Conservation (phyloP, 768 basidiomycete genomes). For the Amanita jacksonii region DNA sequence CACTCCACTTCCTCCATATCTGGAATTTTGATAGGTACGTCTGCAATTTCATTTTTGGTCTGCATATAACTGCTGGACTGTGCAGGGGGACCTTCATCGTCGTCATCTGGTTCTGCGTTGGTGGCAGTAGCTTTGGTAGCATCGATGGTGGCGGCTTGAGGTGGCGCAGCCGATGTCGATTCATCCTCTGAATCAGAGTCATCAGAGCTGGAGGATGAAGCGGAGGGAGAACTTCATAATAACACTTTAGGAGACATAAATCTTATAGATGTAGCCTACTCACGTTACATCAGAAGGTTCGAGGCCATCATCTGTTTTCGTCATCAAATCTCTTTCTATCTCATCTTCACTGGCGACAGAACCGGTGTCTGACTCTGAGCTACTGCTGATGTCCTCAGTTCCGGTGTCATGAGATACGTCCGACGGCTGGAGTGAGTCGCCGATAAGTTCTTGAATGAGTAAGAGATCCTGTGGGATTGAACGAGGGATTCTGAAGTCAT, state of each 20-base stretch:
- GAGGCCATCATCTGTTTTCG: slow-evolving; percentile 24
- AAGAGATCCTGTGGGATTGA: slow-evolving; percentile 63
- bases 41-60: slow-evolving; percentile 63
- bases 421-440: slow-evolving; percentile 15
- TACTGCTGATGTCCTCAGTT: slow-evolving; percentile 30
- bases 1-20: slow-evolving; percentile 51
- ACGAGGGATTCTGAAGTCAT: slow-evolving; percentile 52
- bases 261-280: slow-evolving; percentile 11
- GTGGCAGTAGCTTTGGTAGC: slow-evolving; percentile 11
- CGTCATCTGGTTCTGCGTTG: slow-evolving; percentile 39
- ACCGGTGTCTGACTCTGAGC: slow-evolving; percentile 38
- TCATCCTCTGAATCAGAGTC: slow-evolving; percentile 23
- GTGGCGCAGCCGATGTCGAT: slow-evolving; percentile 8
- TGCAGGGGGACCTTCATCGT: slow-evolving; percentile 38
- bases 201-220: slow-evolving; percentile 29
- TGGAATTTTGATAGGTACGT: slow-evolving; percentile 52
- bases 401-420: slow-evolving; percentile 4
- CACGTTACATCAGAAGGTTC: slow-evolving; percentile 18
- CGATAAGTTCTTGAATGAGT: slow-evolving; percentile 61
- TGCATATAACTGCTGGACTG: slow-evolving; percentile 36
- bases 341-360: slow-evolving; percentile 56
- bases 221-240: slow-evolving; percentile 17
- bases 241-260: slow-evolving; percentile 5
- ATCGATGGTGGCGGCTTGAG: slow-evolving; percentile 10
- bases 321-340: slow-evolving; percentile 53